These are phyloP conservation scores for Colletotrichum lupini DNA, from an alignment of 2,329 filamentous ascomycete genomes.

Conservation along the genomic window DNA sequence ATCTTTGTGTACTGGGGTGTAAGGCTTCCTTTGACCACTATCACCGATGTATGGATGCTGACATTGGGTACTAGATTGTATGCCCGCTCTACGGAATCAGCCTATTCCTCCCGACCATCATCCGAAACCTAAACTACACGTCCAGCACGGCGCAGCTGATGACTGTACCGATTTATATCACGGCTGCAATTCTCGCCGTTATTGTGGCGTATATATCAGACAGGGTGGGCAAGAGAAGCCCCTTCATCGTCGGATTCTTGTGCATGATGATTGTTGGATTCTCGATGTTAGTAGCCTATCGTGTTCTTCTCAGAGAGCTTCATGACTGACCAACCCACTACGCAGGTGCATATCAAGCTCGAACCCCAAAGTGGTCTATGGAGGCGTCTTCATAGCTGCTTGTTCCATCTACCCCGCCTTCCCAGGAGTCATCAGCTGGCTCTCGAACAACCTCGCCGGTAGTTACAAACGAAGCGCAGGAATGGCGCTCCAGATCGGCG, in stretches of 20 bases:
- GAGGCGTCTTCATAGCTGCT: constrained; percentile 79
- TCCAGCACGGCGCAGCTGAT: constrained; percentile 71
- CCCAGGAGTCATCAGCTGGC: constrained; percentile 82
- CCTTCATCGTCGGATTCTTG: constrained; percentile 66
- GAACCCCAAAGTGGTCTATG: constrained; percentile 74
- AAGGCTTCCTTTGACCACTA: constrained; percentile 46
- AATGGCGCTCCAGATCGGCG: constrained; percentile 72
- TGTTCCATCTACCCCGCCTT: constrained; percentile 85
- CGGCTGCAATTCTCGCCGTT: constrained; percentile 70
- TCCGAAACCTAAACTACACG: constrained; percentile 67
- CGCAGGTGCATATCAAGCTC: constrained; percentile 66
- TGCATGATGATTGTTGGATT: constrained; percentile 67
- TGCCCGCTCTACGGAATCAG: constrained; percentile 68
- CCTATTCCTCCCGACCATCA: constrained; percentile 72
- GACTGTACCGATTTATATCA: constrained; percentile 70
- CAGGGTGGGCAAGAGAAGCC: constrained; percentile 61
- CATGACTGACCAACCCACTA: constrained; percentile 41
- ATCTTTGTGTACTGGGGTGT: constrained; percentile 74
- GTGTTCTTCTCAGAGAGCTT: accelerated
- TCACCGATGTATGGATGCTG: constrained; percentile 38
- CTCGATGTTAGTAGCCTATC: constrained; percentile 54
- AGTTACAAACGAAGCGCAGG: constrained; percentile 72
- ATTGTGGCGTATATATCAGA: constrained; percentile 67
- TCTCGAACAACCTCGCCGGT: constrained; percentile 79
- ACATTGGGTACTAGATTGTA: constrained; percentile 50